Percentiles rank a stretch among this genome's conserved stretches.
Conservation (phyloP, 148 eudicot species). For the Fagopyrum tataricum region DNA sequence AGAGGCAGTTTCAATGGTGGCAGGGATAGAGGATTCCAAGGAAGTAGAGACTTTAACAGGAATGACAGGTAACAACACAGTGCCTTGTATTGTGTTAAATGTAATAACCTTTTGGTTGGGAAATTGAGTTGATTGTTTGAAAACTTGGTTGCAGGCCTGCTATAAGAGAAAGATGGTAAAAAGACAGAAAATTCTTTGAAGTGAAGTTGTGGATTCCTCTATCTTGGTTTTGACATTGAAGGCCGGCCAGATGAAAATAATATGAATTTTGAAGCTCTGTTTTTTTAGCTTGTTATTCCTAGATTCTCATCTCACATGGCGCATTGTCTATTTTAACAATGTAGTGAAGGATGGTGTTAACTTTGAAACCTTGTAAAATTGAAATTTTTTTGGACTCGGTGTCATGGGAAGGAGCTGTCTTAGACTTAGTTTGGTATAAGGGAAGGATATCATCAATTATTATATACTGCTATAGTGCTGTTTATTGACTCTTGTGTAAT, state of each 20-base stretch:
- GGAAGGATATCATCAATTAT: too few relatives aligned
- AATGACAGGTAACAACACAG: too few relatives aligned
- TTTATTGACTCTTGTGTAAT: not conserved
- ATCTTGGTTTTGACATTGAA: not conserved
- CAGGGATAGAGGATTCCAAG: conserved; percentile 65
- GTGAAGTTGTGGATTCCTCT: not conserved
- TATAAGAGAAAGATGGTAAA: not conserved
- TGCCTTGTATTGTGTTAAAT: too few relatives aligned
- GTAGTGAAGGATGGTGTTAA: not conserved
- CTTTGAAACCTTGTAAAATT: not conserved
- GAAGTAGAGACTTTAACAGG: conserved; percentile 64
- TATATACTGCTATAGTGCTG: not conserved
- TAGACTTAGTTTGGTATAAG: not conserved
- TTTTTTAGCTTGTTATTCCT: not conserved
- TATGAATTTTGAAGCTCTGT: not conserved
- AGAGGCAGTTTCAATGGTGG: conserved; percentile 53
- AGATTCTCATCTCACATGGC: not conserved
- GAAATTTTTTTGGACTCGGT: not conserved
- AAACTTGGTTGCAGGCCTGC: not conserved
- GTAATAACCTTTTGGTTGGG: not conserved
- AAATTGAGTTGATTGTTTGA: too few relatives aligned
- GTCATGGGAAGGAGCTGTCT: not conserved
- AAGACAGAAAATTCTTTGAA: not conserved
- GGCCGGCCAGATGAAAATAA: not conserved
- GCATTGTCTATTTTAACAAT: not conserved